Evolutionary conservation across 176 grass and related monocot species (phyloP), one percentile per base, ranked within the genome.

Genomic region (Ampelocalamus luodianensis): DNA sequence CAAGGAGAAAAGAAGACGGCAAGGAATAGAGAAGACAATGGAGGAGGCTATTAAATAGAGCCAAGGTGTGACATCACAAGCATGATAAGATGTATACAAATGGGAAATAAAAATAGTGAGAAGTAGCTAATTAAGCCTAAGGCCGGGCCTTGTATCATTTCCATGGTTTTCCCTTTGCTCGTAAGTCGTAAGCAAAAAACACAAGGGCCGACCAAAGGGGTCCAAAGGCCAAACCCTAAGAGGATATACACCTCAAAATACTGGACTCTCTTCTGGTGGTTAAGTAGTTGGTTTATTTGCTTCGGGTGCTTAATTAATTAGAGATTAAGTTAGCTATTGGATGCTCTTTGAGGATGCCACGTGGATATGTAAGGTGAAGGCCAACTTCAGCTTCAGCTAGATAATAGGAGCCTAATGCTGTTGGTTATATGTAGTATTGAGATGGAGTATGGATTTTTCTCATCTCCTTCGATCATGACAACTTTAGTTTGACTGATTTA

Each of bases 11-110:
- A 44, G 53, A 54, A 81, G 74, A 78, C 18, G 72, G 80, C 48
- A 84, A 75, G 69, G 80, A 16, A 65, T 67, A 83, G 61, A 70
- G 69, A 60, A 59, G 68, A 58, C 51, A 51, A 16, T 23, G 51
- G 80, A 84, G 61, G 80, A 80, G 44, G 62, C 75, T 75, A 84
- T 87, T 91, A 91, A 87, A 91, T 91, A 91, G 85, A 68, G 62
- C 76, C 89, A 90, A 78, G 58, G 77, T 79, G 62, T 63, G 85
- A 90, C 68, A 84, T 86, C 80, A 68, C 68, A 79, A 42, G 69
- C 60, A 83, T 68, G 29, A 82, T 58, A 70, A 53, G 6, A 79
- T 51, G 23, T 74, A 39, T 34, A 34, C 32, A 34, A 34, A 34
- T 34, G 32, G 32, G 32, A 14, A 15, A 49, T 71, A 65, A 72